These are phyloP conservation scores for Atkinsonella hypoxylon DNA, from an alignment of 2,329 filamentous ascomycete genomes.

Conservation along the genomic window DNA sequence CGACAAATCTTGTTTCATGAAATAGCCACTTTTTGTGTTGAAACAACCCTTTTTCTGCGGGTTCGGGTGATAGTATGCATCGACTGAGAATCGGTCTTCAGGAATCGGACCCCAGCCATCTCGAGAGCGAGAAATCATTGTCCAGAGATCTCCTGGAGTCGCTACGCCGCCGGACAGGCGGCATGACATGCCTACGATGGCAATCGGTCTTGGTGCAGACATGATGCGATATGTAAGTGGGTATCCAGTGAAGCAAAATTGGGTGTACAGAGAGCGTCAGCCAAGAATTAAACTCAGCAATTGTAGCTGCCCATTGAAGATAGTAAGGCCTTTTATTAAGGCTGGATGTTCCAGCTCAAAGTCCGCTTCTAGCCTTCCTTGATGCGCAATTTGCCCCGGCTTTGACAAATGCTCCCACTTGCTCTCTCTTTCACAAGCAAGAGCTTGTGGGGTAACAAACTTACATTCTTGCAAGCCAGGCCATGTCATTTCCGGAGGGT, in stretches of 20 bases:
- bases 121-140: conserved; percentile 2
- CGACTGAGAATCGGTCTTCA: background rate
- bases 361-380: no score
- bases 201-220: conserved; percentile 7
- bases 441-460: background rate
- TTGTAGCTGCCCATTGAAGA: background rate
- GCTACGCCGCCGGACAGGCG: conserved; percentile 11
- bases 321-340: background rate
- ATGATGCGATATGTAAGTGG: background rate
- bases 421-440: background rate
- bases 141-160: conserved; percentile 11
- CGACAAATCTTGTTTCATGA: conserved; percentile 33
- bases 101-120: conserved; percentile 4
- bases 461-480: background rate
- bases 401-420: background rate
- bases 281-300: no score
- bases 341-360: no score
- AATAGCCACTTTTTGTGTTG: conserved; percentile 25
- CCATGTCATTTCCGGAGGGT: background rate
- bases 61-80: conserved; percentile 29
- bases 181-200: conserved; percentile 13
- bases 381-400: no score
- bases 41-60: conserved; percentile 26
- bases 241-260: no score
- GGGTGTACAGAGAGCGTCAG: background rate